Evolutionary conservation across 441 rosid species (phyloP).

Genomic region (Cnidoscolus chayamansa): DNA sequence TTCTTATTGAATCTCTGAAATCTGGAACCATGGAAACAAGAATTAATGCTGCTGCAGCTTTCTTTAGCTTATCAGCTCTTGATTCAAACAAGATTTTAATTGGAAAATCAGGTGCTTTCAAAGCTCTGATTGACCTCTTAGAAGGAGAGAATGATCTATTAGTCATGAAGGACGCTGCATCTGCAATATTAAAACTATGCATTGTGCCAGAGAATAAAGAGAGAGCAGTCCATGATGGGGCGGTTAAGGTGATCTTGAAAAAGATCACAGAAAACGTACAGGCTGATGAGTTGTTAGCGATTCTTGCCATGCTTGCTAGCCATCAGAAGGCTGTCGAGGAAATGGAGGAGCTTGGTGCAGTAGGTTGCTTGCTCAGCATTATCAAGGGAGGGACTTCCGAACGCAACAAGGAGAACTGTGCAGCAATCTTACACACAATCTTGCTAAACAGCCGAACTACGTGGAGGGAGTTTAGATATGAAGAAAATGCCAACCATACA

Average conservation of each 20-base stretch:
- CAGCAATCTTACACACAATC: constrained; percentile 59
- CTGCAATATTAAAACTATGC: constrained; percentile 70
- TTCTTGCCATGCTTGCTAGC: constrained; percentile 69
- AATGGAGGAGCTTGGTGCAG: constrained; percentile 53
- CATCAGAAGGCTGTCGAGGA: constrained; percentile 63
- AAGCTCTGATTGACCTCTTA: constrained; percentile 61
- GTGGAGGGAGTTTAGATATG: constrained; percentile 62
- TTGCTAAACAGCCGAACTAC: constrained; percentile 56
- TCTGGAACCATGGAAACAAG: constrained; percentile 60
- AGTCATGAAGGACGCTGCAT: constrained; percentile 73
- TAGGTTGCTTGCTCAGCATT: constrained; percentile 58
- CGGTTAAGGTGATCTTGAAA: constrained; percentile 56
- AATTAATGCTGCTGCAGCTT: constrained; percentile 83
- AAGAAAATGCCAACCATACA: constrained; percentile 50
- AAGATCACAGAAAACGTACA: constrained; percentile 53
- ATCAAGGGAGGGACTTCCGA: constrained; percentile 55
- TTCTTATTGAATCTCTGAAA: constrained; percentile 59
- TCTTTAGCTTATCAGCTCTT: constrained; percentile 70
- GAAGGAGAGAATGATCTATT: constrained; percentile 57
- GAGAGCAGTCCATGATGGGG: constrained; percentile 70
- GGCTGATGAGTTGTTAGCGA: constrained; percentile 69
- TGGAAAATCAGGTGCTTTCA: constrained; percentile 69
- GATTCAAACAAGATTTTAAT: constrained; percentile 66
- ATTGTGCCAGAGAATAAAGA: constrained; percentile 58
- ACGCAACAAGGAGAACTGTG: constrained; percentile 74